phyloP scores from a whole-genome alignment of 2,329 filamentous ascomycete species.

The Colletotrichum echinochloae region DNA sequence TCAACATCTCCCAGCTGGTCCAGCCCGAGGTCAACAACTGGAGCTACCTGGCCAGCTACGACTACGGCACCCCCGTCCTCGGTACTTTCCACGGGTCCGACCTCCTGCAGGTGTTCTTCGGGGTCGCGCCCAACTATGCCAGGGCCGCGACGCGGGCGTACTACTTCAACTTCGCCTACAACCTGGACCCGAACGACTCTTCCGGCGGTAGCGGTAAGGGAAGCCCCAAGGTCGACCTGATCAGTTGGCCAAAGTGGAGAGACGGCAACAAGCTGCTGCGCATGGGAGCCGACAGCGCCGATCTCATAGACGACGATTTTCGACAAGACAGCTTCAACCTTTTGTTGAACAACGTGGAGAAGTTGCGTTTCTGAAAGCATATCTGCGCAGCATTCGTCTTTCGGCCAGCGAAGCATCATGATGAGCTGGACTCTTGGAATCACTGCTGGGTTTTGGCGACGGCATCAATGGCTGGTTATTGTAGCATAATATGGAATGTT shows the following conservation, averaged over 20 bases:
- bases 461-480: too few relatives aligned
- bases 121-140: constrained; percentile 61
- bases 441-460: too few relatives aligned
- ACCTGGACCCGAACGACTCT: constrained; percentile 66
- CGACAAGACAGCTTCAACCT: constrained; percentile 41
- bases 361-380: constrained; percentile 17
- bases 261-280: constrained; percentile 49
- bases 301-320: constrained; percentile 42
- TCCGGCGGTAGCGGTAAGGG: constrained; percentile 46
- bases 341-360: constrained; percentile 30
- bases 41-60: constrained; percentile 71
- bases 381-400: fast-evolving
- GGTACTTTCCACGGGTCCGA: constrained; percentile 74
- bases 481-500: too few relatives aligned
- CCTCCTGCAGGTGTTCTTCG: constrained; percentile 66
- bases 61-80: constrained; percentile 69
- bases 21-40: constrained; percentile 64
- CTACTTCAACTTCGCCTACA: constrained; percentile 69
- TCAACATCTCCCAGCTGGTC: constrained; percentile 54
- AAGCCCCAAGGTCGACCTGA: constrained; percentile 19
- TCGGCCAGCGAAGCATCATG: not conserved
- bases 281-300: constrained; percentile 35
- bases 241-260: constrained; percentile 56
- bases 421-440: not conserved
- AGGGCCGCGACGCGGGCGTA: constrained; percentile 63